Percentiles rank a stretch among this genome's conserved stretches.
Conservation (phyloP, 2,329 filamentous ascomycete species). For the Colletotrichum zoysiae region DNA sequence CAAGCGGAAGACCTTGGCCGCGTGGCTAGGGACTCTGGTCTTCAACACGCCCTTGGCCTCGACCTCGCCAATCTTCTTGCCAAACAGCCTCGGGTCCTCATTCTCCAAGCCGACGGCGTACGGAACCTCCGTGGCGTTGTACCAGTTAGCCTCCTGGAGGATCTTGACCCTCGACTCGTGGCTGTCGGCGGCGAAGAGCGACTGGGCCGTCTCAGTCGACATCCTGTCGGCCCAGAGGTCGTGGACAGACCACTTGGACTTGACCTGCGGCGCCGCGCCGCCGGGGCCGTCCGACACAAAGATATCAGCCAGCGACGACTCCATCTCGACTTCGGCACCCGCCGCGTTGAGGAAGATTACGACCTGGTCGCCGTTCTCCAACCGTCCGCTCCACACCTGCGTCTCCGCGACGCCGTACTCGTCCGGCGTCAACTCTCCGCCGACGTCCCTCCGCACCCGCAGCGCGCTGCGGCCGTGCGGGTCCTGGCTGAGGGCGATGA, state of each 20-base stretch:
- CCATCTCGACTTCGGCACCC: slow-evolving; percentile 40
- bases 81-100: slow-evolving; percentile 43
- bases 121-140: slow-evolving; percentile 43
- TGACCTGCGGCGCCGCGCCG: slow-evolving; percentile 42
- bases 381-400: slow-evolving; percentile 48
- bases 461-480: slow-evolving; percentile 47
- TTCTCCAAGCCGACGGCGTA: slow-evolving; percentile 42
- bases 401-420: slow-evolving; percentile 46
- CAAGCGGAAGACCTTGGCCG: slow-evolving; percentile 43
- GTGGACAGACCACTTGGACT: slow-evolving; percentile 43
- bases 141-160: slow-evolving; percentile 39
- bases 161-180: slow-evolving; percentile 26
- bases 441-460: slow-evolving; percentile 48
- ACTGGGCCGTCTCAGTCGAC: slow-evolving; percentile 36
- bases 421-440: slow-evolving; percentile 50
- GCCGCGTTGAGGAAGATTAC: slow-evolving; percentile 41
- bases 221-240: slow-evolving; percentile 44
- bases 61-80: slow-evolving; percentile 42
- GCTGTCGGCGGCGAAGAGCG: slow-evolving; percentile 34
- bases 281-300: slow-evolving; percentile 45
- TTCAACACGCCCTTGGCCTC: slow-evolving; percentile 40
- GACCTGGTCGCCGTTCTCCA: slow-evolving; percentile 44
- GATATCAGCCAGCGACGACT: slow-evolving; percentile 42
- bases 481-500: slow-evolving; percentile 53
- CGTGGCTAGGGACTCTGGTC: slow-evolving; percentile 40